Conservation (phyloP, 2,329 filamentous ascomycete genomes). For the Orbilia javanica region DNA sequence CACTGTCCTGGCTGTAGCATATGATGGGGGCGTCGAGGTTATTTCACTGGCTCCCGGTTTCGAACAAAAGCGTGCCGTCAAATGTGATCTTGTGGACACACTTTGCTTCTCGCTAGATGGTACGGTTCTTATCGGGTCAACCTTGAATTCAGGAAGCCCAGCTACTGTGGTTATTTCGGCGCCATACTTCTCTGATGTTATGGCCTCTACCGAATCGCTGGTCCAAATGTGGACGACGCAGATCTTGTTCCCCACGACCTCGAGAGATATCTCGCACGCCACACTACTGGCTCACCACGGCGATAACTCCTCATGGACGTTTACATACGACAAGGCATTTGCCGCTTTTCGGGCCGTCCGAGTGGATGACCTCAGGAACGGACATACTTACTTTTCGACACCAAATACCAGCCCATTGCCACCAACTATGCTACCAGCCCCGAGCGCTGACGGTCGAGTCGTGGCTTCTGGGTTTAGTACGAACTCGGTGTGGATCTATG, state of each 20-base stretch:
- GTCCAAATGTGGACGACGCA: constrained; percentile 87
- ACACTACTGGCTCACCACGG: constrained; percentile 73
- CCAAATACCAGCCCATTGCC: constrained; percentile 69
- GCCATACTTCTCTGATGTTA: constrained; percentile 79
- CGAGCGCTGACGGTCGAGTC: constrained; percentile 77
- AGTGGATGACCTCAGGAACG: constrained; percentile 79
- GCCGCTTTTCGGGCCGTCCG: constrained; percentile 83
- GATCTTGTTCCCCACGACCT: constrained; percentile 85
- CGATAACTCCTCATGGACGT: constrained; percentile 79
- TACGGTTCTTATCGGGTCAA: constrained; percentile 82
- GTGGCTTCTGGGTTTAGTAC: constrained; percentile 80
- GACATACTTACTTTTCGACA: constrained; percentile 82
- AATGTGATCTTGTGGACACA: constrained; percentile 80
- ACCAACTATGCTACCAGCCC: constrained; percentile 77
- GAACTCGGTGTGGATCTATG: constrained; percentile 82
- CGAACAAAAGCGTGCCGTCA: constrained; percentile 77
- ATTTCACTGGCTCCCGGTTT: constrained; percentile 77
- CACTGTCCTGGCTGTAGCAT: constrained; percentile 84
- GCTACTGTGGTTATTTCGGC: constrained; percentile 82
- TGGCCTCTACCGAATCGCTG: constrained; percentile 71
- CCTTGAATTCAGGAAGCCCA: constrained; percentile 73
- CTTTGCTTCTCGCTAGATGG: constrained; percentile 82
- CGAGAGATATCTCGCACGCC: constrained; percentile 81
- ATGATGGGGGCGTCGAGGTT: constrained; percentile 89
- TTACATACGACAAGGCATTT: constrained; percentile 81